Evolutionary conservation across 352 stramenopile species (phyloP).

Genomic region (Globisporangium camurandrum): DNA sequence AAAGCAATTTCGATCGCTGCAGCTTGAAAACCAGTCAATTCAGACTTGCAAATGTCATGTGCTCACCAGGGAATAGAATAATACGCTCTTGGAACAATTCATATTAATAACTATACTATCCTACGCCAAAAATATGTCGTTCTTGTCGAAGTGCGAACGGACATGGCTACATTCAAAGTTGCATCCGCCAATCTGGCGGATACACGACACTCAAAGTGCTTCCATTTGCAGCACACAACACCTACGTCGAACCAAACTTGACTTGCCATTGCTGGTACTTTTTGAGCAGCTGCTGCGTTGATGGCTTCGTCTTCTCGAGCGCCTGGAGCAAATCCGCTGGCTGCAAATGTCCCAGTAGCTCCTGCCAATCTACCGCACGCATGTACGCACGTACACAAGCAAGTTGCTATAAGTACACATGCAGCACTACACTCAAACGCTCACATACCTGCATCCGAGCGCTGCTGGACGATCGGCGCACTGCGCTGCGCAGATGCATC

Average conservation of each 20-base stretch:
- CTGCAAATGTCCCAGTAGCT: constrained; percentile 51
- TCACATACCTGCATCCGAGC: not conserved
- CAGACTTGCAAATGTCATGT: too few relatives aligned
- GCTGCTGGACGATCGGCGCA: constrained; percentile 12
- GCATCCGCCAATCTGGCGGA: too few relatives aligned
- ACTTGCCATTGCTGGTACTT: constrained; percentile 80
- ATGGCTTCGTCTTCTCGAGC: constrained; percentile 76
- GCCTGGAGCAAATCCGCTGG: constrained; percentile 42
- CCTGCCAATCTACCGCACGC: constrained; percentile 28
- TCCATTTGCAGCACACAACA: too few relatives aligned
- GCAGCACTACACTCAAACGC: not conserved
- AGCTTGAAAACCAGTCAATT: constrained; percentile 27
- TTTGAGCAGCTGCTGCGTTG: constrained; percentile 56
- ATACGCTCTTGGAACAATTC: too few relatives aligned
- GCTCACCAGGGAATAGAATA: too few relatives aligned
- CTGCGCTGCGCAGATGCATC: constrained; percentile 6
- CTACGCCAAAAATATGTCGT: too few relatives aligned
- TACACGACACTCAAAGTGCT: too few relatives aligned
- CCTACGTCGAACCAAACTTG: constrained; percentile 72
- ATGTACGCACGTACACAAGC: not conserved
- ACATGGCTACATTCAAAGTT: too few relatives aligned
- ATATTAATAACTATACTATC: too few relatives aligned
- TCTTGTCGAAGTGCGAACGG: too few relatives aligned
- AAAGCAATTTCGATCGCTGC: too few relatives aligned
- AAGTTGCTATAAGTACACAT: not conserved